Percentiles rank a stretch among this genome's conserved stretches.
Evolutionary conservation across 352 stramenopile genomes (phyloP).

Genomic region (Globisporangium echinulatum): DNA sequence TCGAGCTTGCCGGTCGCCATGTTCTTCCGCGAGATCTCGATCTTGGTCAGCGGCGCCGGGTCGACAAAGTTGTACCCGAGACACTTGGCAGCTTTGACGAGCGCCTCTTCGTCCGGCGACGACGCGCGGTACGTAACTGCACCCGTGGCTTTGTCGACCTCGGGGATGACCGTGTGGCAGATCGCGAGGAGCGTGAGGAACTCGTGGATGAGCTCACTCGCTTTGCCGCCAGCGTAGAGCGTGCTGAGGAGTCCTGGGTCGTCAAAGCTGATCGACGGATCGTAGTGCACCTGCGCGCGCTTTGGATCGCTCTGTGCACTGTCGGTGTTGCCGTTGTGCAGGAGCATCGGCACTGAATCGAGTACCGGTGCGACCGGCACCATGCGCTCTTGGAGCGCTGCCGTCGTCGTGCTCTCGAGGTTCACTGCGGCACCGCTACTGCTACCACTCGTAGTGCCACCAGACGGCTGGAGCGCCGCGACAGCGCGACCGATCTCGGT

Average conservation of each 20-base stretch:
- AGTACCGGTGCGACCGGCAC: not conserved
- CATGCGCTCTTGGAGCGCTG: not conserved
- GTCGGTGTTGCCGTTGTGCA: conserved; percentile 10
- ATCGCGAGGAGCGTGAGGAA: conserved; percentile 70
- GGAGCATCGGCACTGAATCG: not conserved
- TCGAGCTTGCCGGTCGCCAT: not conserved
- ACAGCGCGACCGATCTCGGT: conserved; percentile 70
- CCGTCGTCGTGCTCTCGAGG: not conserved
- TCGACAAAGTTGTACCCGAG: conserved; percentile 82
- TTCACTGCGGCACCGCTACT: not conserved
- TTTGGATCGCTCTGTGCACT: conserved; percentile 35
- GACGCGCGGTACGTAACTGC: conserved; percentile 79
- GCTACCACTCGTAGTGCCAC: not conserved
- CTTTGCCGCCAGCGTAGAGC: conserved; percentile 21
- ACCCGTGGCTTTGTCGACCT: conserved; percentile 42
- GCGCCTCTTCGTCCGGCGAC: conserved; percentile 90
- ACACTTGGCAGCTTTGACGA: conserved; percentile 84
- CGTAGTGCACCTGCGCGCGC: conserved; percentile 55
- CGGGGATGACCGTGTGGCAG: conserved; percentile 69
- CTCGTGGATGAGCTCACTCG: conserved; percentile 43
- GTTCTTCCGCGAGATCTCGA: conserved; percentile 45
- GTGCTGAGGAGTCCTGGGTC: conserved; percentile 47
- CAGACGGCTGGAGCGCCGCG: conserved; percentile 13
- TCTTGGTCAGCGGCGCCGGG: conserved; percentile 44
- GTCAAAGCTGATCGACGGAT: conserved; percentile 65